These are phyloP conservation scores for Hypoxylon fragiforme DNA, from an alignment of 495 filamentous ascomycete species.

Conservation along the genomic window DNA sequence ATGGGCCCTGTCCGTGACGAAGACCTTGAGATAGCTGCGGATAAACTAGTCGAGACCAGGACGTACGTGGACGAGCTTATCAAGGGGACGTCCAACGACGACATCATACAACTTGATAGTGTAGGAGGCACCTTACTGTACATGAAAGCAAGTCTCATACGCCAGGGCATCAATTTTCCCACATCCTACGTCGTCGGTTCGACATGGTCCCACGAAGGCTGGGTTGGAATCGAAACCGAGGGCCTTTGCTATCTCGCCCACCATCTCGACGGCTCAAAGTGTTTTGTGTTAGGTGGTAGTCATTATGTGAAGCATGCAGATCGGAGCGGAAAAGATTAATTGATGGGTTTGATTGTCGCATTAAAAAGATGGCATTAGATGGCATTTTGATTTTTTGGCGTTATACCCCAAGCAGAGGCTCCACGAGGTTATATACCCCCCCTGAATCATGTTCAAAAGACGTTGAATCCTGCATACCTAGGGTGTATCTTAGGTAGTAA, in stretches of 20 bases:
- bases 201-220: conserved; percentile 31
- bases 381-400: conserved; percentile 2
- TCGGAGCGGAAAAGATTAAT: conserved; percentile 8
- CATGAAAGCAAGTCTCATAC: conserved; percentile 20
- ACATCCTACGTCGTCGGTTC: conserved; percentile 24
- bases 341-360: conserved; percentile 5
- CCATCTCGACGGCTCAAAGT: conserved; percentile 24
- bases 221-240: conserved; percentile 26
- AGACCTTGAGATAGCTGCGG: conserved; percentile 45
- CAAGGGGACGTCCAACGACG: conserved; percentile 26
- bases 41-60: conserved; percentile 32
- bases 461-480: too few relatives aligned
- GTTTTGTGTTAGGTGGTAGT: conserved; percentile 28
- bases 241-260: conserved; percentile 25
- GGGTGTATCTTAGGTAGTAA: too few relatives aligned
- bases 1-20: conserved; percentile 46
- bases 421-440: not conserved
- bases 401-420: conserved; percentile 14
- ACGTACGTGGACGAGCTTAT: conserved; percentile 24
- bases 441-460: too few relatives aligned
- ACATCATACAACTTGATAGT: conserved; percentile 26
- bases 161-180: conserved; percentile 28
- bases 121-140: conserved; percentile 29
- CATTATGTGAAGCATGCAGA: conserved; percentile 31
- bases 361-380: not conserved